Conservation (phyloP, 2,329 filamentous ascomycete genomes). For the Endothia cerciana region DNA sequence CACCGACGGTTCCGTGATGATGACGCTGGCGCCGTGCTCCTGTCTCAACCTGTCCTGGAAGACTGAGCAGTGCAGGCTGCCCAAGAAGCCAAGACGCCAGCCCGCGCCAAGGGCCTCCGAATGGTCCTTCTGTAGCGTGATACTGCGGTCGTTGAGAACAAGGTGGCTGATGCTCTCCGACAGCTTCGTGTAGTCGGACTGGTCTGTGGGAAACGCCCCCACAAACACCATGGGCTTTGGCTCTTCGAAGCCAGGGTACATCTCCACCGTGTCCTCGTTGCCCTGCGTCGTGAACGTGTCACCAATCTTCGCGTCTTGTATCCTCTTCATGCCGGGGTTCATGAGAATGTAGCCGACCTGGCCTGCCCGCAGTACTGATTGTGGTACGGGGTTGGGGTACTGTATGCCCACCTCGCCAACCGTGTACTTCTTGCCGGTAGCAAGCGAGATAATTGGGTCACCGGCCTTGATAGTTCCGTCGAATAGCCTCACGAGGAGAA, state of each 20-base stretch:
- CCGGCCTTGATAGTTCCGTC: constrained; percentile 83
- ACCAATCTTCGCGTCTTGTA: constrained; percentile 92
- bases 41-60: constrained; percentile 94
- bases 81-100: constrained; percentile 91
- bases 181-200: constrained; percentile 81
- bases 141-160: constrained; percentile 90
- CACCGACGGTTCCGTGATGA: constrained; percentile 95
- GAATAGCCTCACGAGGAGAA: constrained; percentile 88
- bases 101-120: constrained; percentile 92
- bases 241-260: constrained; percentile 91
- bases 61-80: constrained; percentile 98
- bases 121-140: constrained; percentile 91
- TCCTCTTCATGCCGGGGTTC: constrained; percentile 97
- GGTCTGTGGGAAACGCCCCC: constrained; percentile 92
- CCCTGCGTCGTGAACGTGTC: constrained; percentile 91
- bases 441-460: constrained; percentile 85
- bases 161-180: constrained; percentile 95
- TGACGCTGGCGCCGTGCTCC: constrained; percentile 92
- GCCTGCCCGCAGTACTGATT: constrained; percentile 79
- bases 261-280: constrained; percentile 73
- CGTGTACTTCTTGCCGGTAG: constrained; percentile 85
- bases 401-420: constrained; percentile 98
- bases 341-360: constrained; percentile 97
- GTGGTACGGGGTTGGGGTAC: constrained; percentile 84
- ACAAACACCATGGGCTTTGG: constrained; percentile 99